phyloP scores from a whole-genome alignment of 1,284 basidiomycete genomes.

The Tylopilus sp. region DNA sequence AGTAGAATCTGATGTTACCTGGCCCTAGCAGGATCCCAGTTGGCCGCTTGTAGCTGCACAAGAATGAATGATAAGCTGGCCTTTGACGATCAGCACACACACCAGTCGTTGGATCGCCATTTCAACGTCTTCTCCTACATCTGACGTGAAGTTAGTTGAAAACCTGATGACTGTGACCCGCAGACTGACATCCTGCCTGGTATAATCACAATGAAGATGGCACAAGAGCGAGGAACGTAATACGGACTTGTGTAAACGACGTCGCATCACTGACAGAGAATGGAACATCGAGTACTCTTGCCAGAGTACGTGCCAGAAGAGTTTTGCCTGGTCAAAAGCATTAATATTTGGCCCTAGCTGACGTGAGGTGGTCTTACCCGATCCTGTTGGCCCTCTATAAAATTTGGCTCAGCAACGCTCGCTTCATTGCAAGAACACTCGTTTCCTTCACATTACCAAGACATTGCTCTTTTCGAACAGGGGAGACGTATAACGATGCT shows the following conservation, averaged over 20 bases:
- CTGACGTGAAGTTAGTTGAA: constrained; percentile 43
- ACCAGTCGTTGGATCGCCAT: constrained; percentile 83
- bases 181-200: constrained; percentile 74
- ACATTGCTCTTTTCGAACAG: constrained; percentile 93
- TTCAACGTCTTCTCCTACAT: constrained; percentile 94
- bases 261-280: constrained; percentile 90
- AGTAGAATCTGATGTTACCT: constrained; percentile 43
- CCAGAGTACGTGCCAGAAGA: constrained; percentile 80
- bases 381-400: constrained; percentile 75
- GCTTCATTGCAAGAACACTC: background rate
- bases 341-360: constrained; percentile 1
- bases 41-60: constrained; percentile 74
- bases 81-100: constrained; percentile 20
- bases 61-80: background rate
- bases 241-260: constrained; percentile 70
- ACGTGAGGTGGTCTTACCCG: constrained; percentile 46
- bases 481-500: constrained; percentile 47
- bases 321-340: constrained; percentile 68
- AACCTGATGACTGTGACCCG: constrained; percentile 1
- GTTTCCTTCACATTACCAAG: constrained; percentile 60
- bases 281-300: constrained; percentile 84
- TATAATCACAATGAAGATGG: constrained; percentile 9
- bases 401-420: constrained; percentile 12
- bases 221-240: constrained; percentile 6
- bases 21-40: constrained; percentile 82